phyloP scores from a whole-genome alignment of 352 stramenopile genomes.

The Globisporangium viniferum region DNA sequence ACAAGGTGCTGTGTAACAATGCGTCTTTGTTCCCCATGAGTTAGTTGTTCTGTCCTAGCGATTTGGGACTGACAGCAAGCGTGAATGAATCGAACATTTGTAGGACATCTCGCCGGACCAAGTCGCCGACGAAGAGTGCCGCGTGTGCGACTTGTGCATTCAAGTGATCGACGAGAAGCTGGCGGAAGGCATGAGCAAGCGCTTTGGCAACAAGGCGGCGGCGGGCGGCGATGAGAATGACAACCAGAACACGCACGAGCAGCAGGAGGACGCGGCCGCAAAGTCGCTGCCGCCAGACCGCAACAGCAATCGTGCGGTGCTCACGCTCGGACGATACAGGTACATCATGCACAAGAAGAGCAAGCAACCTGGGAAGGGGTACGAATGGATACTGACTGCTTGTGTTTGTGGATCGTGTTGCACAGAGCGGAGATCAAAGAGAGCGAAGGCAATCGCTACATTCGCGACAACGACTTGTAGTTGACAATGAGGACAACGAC shows the following conservation, averaged over 20 bases:
- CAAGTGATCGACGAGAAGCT: conserved; percentile 84
- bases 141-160: conserved; percentile 83
- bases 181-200: conserved; percentile 64
- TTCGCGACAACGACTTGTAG: conserved; percentile 81
- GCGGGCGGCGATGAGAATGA: conserved; percentile 24
- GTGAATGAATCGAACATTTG: background rate
- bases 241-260: conserved; percentile 31
- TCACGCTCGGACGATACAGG: conserved; percentile 85
- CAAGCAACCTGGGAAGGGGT: background rate
- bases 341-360: conserved; percentile 17
- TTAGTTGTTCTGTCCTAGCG: too few species aligned
- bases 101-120: conserved; percentile 65
- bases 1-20: conserved; percentile 45
- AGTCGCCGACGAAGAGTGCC: conserved; percentile 61
- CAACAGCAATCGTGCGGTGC: conserved; percentile 57
- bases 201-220: conserved; percentile 51
- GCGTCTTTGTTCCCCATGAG: background rate
- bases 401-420: background rate
- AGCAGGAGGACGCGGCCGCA: conserved; percentile 19
- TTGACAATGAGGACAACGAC: background rate
- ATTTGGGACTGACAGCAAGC: background rate
- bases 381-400: background rate
- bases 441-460: conserved; percentile 87
- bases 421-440: conserved; percentile 85
- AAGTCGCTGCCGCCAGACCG: conserved; percentile 42